Conservation (phyloP, 2,329 filamentous ascomycete species). For the Microsporum canis region DNA sequence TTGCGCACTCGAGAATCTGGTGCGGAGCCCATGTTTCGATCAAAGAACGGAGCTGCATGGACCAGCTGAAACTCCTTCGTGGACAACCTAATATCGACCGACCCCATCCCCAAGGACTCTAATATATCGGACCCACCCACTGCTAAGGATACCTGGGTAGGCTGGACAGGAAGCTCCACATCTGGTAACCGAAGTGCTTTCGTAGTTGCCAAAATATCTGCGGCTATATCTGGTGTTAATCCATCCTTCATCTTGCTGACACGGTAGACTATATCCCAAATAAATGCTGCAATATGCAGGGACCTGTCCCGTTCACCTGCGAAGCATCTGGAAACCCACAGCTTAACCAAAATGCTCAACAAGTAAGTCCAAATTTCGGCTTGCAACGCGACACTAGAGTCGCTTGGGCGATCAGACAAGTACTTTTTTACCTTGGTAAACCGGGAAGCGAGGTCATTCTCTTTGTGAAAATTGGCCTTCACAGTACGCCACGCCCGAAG, state of each 20-base stretch:
- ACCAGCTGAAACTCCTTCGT: slow-evolving; percentile 54
- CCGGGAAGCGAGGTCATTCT: slow-evolving; percentile 32
- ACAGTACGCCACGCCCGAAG: slow-evolving; percentile 18
- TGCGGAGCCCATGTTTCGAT: slow-evolving; percentile 58
- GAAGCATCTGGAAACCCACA: slow-evolving; percentile 14
- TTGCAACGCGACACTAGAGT: slow-evolving; percentile 31
- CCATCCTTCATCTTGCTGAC: slow-evolving; percentile 29
- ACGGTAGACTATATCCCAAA: slow-evolving; percentile 36
- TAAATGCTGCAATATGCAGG: slow-evolving; percentile 36
- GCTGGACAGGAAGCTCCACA: slow-evolving; percentile 12
- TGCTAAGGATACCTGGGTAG: background rate
- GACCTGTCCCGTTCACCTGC: slow-evolving; percentile 18
- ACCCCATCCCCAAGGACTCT: slow-evolving; percentile 8
- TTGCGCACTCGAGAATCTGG: slow-evolving; percentile 53
- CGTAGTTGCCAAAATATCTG: slow-evolving; percentile 24
- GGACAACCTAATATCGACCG: slow-evolving; percentile 29
- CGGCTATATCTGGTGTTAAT: slow-evolving; percentile 34
- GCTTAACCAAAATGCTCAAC: slow-evolving; percentile 17
- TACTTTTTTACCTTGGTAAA: slow-evolving; percentile 43
- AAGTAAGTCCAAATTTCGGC: slow-evolving; percentile 33
- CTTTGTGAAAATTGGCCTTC: slow-evolving; percentile 33
- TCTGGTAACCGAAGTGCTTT: slow-evolving; percentile 24
- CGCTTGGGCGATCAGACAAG: slow-evolving; percentile 32
- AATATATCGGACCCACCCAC: background rate
- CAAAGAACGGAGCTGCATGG: slow-evolving; percentile 61